phyloP scores from a whole-genome alignment of 345 rosid species.

The Salix koriyanagi region DNA sequence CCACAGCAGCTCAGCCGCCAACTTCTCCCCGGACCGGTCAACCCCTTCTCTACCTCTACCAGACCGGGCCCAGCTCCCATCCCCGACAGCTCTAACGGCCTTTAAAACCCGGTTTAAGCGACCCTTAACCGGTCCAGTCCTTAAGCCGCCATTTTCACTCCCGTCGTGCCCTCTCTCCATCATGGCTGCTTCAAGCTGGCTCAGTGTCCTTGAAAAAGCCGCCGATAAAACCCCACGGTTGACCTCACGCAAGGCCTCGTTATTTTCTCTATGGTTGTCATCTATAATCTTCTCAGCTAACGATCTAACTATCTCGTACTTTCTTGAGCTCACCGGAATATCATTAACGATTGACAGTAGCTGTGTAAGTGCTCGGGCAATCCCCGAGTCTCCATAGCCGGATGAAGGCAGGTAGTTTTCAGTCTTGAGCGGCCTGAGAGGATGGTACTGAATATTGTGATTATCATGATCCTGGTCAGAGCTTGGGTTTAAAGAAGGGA shows the following conservation, averaged over 20 bases:
- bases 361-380: slow-evolving; percentile 75
- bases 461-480: neutral
- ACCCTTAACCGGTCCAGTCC: slow-evolving; percentile 19
- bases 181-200: slow-evolving; percentile 52
- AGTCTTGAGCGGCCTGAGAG: slow-evolving; percentile 5
- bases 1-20: slow-evolving; percentile 88
- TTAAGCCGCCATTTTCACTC: slow-evolving; percentile 12
- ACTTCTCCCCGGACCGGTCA: slow-evolving; percentile 51
- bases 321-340: slow-evolving; percentile 73
- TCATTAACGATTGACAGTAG: slow-evolving; percentile 48
- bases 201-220: slow-evolving; percentile 60
- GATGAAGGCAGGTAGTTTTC: slow-evolving; percentile 8
- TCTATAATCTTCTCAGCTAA: slow-evolving; percentile 72
- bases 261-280: slow-evolving; percentile 54
- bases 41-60: slow-evolving; percentile 35
- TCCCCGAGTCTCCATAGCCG: slow-evolving; percentile 41
- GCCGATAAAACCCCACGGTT: slow-evolving; percentile 53
- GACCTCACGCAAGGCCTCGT: slow-evolving; percentile 43
- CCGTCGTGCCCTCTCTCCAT: slow-evolving; percentile 30
- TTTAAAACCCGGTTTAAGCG: slow-evolving; percentile 43
- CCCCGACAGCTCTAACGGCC: slow-evolving; percentile 39
- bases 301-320: slow-evolving; percentile 67
- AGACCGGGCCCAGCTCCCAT: slow-evolving; percentile 26
- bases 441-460: neutral
- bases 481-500: slow-evolving; percentile 24